Evolutionary conservation across 139 green algal genomes (phyloP), one percentile per base, ranked within the genome.

Genomic region (Zygnema circumcarinatum): DNA sequence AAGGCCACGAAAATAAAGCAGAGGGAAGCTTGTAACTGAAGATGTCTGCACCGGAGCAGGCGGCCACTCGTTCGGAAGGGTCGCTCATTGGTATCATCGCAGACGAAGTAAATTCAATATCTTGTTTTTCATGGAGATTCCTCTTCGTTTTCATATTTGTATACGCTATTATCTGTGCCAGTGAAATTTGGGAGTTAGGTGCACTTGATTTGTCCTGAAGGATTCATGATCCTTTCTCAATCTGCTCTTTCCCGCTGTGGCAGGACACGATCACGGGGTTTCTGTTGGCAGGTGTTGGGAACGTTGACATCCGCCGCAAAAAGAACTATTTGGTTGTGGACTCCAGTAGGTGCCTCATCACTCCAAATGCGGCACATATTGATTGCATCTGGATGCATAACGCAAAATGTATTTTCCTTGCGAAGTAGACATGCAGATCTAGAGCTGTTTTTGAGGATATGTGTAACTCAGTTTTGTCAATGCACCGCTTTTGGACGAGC

Each of bases 191-290:
- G 11, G 7, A 83, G 29, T 47, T 47, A 20, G 54, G 35, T 68
- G 73, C 11, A 84, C 33, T n/a, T 84, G 47, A 33, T 42, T 22
- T 83, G 29, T 85, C 29, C 79, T 42, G 25, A 40, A 79, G 38
- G 7, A 20, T 35, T 82, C 11, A 38, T 21, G 36, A 33, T 82
- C 31, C 2, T 3, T 42, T 53, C 56, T 40, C 39, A 32, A 33
- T 33, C 7, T 85, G 35, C 56, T 74, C 2, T 53, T 86, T 39
- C n/a, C 40, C 52, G 2, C 47, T 32, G 35, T 79, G 53, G n/a
- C 88, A 98, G 95, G 97, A 99, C 86, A 99, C 97, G 0, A 95
- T 98, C 33, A 99, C 97, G 1, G 97, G 97, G 31, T 98, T 99
- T 82, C 86, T 99, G 52, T 93, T 99, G 1, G 96, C 97, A 29